Evolutionary conservation across 208 protist species (phyloP).

Genomic region (Crithidia bombi): DNA sequence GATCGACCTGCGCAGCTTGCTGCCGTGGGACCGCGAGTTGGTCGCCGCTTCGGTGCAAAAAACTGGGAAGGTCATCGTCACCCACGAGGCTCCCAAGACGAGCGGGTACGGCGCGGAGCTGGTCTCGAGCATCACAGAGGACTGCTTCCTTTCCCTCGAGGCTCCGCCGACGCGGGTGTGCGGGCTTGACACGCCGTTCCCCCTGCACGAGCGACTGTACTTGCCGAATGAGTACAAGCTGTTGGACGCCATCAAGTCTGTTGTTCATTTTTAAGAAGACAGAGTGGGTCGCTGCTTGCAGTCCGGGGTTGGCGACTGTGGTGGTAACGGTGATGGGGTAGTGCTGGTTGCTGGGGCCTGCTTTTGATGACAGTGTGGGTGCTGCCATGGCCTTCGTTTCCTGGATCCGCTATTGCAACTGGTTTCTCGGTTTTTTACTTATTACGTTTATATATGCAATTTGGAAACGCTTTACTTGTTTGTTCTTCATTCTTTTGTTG

Average conservation of each 20-base stretch:
- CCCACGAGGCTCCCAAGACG: constrained; percentile 96
- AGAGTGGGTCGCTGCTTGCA: too few species aligned
- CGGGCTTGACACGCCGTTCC: constrained; percentile 97
- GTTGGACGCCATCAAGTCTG: constrained; percentile 65
- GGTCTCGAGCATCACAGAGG: constrained; percentile 88
- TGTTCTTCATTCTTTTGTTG: too few species aligned
- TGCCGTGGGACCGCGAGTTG: constrained; percentile 96
- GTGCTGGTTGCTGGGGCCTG: too few species aligned
- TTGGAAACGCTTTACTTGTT: too few species aligned
- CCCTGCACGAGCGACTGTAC: constrained; percentile 96
- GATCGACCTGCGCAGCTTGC: constrained; percentile 96
- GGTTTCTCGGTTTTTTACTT: too few species aligned
- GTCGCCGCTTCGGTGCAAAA: constrained; percentile 93
- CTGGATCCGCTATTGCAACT: too few species aligned
- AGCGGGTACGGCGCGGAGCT: constrained; percentile 96
- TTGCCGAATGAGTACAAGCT: constrained; percentile 95
- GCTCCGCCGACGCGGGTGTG: constrained; percentile 97
- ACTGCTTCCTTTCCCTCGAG: constrained; percentile 96
- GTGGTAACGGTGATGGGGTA: too few species aligned
- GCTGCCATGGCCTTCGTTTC: too few species aligned
- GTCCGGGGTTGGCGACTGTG: too few species aligned
- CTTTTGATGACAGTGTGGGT: too few species aligned
- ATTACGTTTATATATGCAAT: too few species aligned
- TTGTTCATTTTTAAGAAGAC: constrained; percentile 46
- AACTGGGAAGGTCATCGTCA: constrained; percentile 92